These are phyloP conservation scores for Yamadazyma buinensis DNA, from an alignment of 1,139 yeast genomes.

Conservation along the genomic window DNA sequence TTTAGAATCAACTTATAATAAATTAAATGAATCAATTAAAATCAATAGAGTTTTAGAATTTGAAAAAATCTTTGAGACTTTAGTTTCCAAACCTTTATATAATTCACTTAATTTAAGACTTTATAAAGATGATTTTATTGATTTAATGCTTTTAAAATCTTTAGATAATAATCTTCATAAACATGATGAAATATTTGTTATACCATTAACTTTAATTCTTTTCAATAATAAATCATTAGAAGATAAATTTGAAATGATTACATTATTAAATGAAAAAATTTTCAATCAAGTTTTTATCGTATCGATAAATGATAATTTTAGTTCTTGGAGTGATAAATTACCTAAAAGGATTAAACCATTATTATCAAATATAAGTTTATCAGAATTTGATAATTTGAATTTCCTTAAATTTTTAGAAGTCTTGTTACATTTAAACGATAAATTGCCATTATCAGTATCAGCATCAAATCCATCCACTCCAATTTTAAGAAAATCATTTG, in stretches of 20 bases:
- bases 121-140: conserved; percentile 25
- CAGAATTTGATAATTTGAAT: conserved; percentile 34
- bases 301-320: conserved; percentile 24
- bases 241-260: conserved; percentile 30
- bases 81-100: conserved; percentile 31
- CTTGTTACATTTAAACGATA: conserved; percentile 37
- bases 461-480: conserved; percentile 50
- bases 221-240: conserved; percentile 24
- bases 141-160: conserved; percentile 35
- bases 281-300: conserved; percentile 27
- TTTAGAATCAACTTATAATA: conserved; percentile 20
- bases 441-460: conserved; percentile 40
- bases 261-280: conserved; percentile 30
- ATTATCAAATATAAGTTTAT: conserved; percentile 19
- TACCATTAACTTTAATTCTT: conserved; percentile 33
- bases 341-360: conserved; percentile 22
- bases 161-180: conserved; percentile 35
- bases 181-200: conserved; percentile 39
- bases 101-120: conserved; percentile 15
- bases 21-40: conserved; percentile 27
- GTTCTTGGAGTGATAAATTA: conserved; percentile 23
- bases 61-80: conserved; percentile 21
- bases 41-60: conserved; percentile 34
- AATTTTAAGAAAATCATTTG: conserved; percentile 19
- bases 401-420: conserved; percentile 32